Conservation (phyloP, 352 stramenopile species). For the Thraustotheca clavata region DNA sequence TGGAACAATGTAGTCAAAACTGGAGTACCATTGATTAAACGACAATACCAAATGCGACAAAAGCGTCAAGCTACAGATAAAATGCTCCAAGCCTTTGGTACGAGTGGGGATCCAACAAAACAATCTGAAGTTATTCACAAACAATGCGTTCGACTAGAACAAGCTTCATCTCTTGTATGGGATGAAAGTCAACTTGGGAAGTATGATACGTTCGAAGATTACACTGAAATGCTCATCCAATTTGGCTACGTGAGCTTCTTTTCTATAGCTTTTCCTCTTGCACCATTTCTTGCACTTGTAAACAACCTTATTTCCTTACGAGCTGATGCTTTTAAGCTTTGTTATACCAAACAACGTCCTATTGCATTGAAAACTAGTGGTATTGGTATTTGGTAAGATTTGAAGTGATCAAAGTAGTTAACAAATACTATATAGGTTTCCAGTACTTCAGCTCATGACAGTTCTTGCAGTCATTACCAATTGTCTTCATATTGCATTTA, state of each 20-base stretch:
- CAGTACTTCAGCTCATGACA: conserved; percentile 92
- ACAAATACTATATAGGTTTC: conserved; percentile 34
- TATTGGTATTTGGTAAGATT: conserved; percentile 65
- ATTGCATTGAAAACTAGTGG: conserved; percentile 89
- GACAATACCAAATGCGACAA: conserved; percentile 30
- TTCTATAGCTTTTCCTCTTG: conserved; percentile 91
- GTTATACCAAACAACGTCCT: conserved; percentile 83
- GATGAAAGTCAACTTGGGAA: conserved; percentile 84
- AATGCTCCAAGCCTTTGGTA: neutral
- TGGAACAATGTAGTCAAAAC: conserved; percentile 91
- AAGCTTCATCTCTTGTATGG: conserved; percentile 75
- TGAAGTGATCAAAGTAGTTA: conserved; percentile 31
- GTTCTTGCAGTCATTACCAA: conserved; percentile 94
- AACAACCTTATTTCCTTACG: conserved; percentile 92
- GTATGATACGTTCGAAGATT: conserved; percentile 94
- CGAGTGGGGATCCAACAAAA: conserved; percentile 31
- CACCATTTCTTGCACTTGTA: conserved; percentile 85
- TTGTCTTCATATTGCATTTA: conserved; percentile 89
- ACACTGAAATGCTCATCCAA: conserved; percentile 91
- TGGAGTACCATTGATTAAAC: conserved; percentile 66
- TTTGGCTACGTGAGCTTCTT: conserved; percentile 96
- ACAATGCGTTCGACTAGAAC: conserved; percentile 70
- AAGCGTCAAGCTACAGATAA: conserved; percentile 41
- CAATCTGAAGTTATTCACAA: conserved; percentile 33
- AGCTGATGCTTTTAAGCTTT: conserved; percentile 93